phyloP scores from a whole-genome alignment of 2,329 filamentous ascomycete genomes.

The Penicillium freii region DNA sequence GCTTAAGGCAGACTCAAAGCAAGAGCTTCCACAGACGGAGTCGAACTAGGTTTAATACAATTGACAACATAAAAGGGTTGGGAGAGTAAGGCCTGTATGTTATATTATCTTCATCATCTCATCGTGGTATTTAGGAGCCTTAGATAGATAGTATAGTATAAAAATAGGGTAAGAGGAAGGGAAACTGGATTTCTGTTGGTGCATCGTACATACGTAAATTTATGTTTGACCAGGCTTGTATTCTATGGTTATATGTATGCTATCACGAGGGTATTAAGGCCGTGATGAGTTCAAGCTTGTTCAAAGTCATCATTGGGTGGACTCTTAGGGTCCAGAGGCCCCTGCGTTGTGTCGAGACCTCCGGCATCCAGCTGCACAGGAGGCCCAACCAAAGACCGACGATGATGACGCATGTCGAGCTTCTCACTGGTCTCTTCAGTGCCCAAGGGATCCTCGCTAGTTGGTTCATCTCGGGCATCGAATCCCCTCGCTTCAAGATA shows the following conservation, averaged over 20 bases:
- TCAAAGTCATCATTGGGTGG: slow-evolving; percentile 48
- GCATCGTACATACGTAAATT: too few relatives aligned
- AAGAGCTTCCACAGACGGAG: too few relatives aligned
- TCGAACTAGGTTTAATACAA: too few relatives aligned
- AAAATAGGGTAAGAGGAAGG: too few relatives aligned
- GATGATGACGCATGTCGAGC: slow-evolving; percentile 53
- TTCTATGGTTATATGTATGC: slow-evolving; percentile 28
- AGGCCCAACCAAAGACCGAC: slow-evolving; percentile 55
- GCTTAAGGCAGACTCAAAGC: too few relatives aligned
- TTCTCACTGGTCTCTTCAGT: slow-evolving; percentile 53
- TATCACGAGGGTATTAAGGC: slow-evolving; percentile 19
- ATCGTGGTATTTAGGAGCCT: too few relatives aligned
- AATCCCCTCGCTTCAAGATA: slow-evolving; percentile 45
- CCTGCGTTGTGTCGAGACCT: slow-evolving; percentile 43
- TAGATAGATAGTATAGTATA: too few relatives aligned
- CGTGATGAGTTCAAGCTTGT: slow-evolving; percentile 35
- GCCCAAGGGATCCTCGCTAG: slow-evolving; percentile 29
- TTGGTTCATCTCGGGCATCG: slow-evolving; percentile 31
- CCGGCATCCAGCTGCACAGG: slow-evolving; percentile 54
- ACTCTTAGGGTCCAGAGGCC: slow-evolving; percentile 35
- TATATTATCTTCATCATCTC: too few relatives aligned
- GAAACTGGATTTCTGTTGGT: too few relatives aligned
- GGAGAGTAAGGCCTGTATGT: too few relatives aligned
- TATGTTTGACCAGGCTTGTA: slow-evolving; percentile 3
- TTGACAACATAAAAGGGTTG: too few relatives aligned